Evolutionary conservation across 192 early-diverging fungal species (phyloP), one percentile per base, ranked within the genome.

Genomic region (Backusella mclennaniae): DNA sequence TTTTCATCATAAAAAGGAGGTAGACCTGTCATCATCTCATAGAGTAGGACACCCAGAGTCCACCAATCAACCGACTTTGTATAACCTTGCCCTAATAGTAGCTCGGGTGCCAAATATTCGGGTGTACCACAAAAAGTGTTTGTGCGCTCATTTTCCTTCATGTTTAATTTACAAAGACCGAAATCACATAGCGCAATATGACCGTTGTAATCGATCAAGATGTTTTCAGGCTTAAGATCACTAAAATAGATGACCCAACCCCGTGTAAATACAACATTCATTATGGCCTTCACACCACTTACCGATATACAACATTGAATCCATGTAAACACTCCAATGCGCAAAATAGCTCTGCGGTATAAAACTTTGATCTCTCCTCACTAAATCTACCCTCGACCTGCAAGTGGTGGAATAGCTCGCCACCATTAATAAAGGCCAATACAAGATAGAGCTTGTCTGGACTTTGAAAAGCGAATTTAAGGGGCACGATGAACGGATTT

Each of bases 121-220:
- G 97, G 97, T 23, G 98, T 99, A 19, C 98, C 98, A 84, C 97
- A 98, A 76, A 98, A 97, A 0, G 97, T 97, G 82, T 93, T 90
- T 41, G 98, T 98, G 41, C 91, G 95, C 71, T 94, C 95, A 66
- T 93, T 93, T 77, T 96, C 96, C 35, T 91, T 93, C 93, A 97
- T 98, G 82, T 96, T 95, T 63, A 96, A 86, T 84, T 97, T 96
- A 87, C 93, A 96, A 76, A 97, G 86, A 3, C 96, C 98, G 83
- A 97, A 95, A 86, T 99, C 97, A 76, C 94, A 95, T 26, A 98
- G 90, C 0, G 94, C 93, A 82, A 97, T 96, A 82, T 99, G 96
- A 35, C 96, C 97, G 26, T 91, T 92, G 84, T 93, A 94, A 87
- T 97, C 97, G 23, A 98, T 83, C 33, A 98, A 85, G 72, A 98